Evolutionary conservation across 805 yeast species (phyloP).

Genomic region (Scheffersomyces stipitis): DNA sequence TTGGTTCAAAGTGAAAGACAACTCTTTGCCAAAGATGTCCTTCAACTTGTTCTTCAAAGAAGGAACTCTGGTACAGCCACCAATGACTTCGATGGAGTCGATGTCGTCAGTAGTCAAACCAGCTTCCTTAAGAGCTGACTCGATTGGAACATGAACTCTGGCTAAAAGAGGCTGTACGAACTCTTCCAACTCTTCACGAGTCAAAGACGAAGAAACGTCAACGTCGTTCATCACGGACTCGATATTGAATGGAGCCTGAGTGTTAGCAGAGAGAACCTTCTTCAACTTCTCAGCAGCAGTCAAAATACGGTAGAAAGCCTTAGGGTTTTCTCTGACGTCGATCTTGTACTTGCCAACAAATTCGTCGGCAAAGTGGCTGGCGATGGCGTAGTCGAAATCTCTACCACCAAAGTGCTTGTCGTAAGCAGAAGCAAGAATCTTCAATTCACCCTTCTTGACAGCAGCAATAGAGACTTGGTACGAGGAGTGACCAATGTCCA

Average conservation of each 20-base stretch:
- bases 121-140: slow-evolving; percentile 78
- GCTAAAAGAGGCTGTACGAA: slow-evolving; percentile 78
- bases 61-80: slow-evolving; percentile 99
- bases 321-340: slow-evolving; percentile 85
- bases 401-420: slow-evolving; percentile 99
- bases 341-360: slow-evolving; percentile 91
- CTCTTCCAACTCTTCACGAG: slow-evolving; percentile 92
- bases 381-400: slow-evolving; percentile 89
- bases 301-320: slow-evolving; percentile 91
- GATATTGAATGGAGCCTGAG: slow-evolving; percentile 89
- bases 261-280: slow-evolving; percentile 95
- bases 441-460: slow-evolving; percentile 94
- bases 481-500: slow-evolving; percentile 96
- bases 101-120: slow-evolving; percentile 69
- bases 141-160: slow-evolving; percentile 75
- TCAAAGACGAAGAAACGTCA: slow-evolving; percentile 85
- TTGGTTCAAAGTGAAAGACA: slow-evolving; percentile 95
- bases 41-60: slow-evolving; percentile 77
- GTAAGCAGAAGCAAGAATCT: slow-evolving; percentile 86
- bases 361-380: slow-evolving; percentile 92
- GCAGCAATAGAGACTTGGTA: slow-evolving; percentile 88
- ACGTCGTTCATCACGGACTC: slow-evolving; percentile 98
- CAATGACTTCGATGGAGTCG: slow-evolving; percentile 91
- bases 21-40: slow-evolving; percentile 65
- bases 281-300: slow-evolving; percentile 90